Evolutionary conservation across 2,329 filamentous ascomycete species (phyloP).

Genomic region (Hymenoscyphus occultus): DNA sequence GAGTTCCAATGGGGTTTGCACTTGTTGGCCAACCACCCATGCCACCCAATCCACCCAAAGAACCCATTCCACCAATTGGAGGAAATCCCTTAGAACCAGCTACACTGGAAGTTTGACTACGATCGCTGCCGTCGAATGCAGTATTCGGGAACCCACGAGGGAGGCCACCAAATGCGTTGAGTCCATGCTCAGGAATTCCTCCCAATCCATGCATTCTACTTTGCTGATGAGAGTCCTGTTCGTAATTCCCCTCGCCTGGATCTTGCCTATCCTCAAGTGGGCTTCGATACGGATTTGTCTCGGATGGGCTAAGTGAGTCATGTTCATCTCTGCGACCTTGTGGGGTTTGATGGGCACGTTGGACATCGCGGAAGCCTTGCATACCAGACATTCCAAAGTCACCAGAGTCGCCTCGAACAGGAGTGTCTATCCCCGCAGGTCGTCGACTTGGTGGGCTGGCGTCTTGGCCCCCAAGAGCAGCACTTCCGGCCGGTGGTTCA

Average conservation of each 20-base stretch:
- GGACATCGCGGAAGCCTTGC: slow-evolving; percentile 51
- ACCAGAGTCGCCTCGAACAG: slow-evolving; percentile 42
- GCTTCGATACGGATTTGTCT: slow-evolving; percentile 95
- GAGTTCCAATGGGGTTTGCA: slow-evolving; percentile 60
- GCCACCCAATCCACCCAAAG: slow-evolving; percentile 47
- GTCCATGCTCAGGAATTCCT: slow-evolving; percentile 49
- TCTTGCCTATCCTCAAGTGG: slow-evolving; percentile 70
- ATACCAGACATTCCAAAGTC: slow-evolving; percentile 64
- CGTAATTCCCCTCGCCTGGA: slow-evolving; percentile 42
- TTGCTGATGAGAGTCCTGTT: slow-evolving; percentile 36
- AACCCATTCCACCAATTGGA: slow-evolving; percentile 56
- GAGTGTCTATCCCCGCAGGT: slow-evolving; percentile 44
- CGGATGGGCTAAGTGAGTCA: slow-evolving; percentile 82
- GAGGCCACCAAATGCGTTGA: slow-evolving; percentile 53
- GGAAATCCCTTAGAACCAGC: slow-evolving; percentile 71
- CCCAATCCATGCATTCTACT: slow-evolving; percentile 52
- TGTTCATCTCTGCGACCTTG: slow-evolving; percentile 47
- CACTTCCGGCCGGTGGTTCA: slow-evolving; percentile 66
- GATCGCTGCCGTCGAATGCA: slow-evolving; percentile 67
- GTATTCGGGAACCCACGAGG: slow-evolving; percentile 48
- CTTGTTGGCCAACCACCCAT: slow-evolving; percentile 50
- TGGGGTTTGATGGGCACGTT: slow-evolving; percentile 41
- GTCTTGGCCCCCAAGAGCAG: slow-evolving; percentile 72
- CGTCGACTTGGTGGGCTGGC: slow-evolving; percentile 51
- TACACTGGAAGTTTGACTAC: slow-evolving; percentile 88